Evolutionary conservation across 2,329 filamentous ascomycete genomes (phyloP), one percentile per base, ranked within the genome.

Genomic region (Verticillium klebahnii): DNA sequence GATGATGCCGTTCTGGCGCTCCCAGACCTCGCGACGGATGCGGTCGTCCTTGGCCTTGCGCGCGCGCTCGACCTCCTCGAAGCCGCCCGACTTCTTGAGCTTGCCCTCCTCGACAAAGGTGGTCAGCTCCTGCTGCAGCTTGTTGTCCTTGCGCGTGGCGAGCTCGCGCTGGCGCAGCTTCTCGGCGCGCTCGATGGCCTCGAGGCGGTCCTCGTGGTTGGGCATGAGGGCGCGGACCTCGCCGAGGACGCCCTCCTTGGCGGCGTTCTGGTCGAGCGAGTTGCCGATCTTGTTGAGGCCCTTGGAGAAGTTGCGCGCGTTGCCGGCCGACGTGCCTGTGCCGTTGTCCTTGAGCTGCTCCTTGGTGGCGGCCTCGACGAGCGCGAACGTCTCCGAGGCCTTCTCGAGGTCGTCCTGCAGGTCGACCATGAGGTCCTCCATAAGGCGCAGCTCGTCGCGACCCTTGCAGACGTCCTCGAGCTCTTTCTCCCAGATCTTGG

Each of bases 401-500:
- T 98, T 97, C 73, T 98, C 93, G 56, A 99, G 81, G 78, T 99
- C 95, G 71, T 97, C 93, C 70, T 95, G 88, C 65, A 99, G 78
- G 78, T 99, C 95, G 55, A 93, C 87, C 66, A 94, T 89, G 65
- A 99, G 85, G 69, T 98, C 95, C 78, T 99, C 95, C 81, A 97
- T 94, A 82, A 98, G 90, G 58, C 93, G 95, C 68, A 99, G 85
- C 75, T 97, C 89, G 72, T 98, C 94, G 67, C 93, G 88, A 71
- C 97, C 95, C 73, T 96, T 93, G 77, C 95, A 98, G 2, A 99
- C 94, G 59, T 94, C 89, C 75, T 98, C 92, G 56, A 99, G 82
- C 75, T 98, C 93, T 77, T 96, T 93, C 84, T 98, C 94, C 95
- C 95, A 99, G 66, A 98, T 96, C 85, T 97, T 97, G 60, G 93